These are phyloP conservation scores for Bipolaris cookei DNA, from an alignment of 2,329 filamentous ascomycete genomes.

Conservation along the genomic window DNA sequence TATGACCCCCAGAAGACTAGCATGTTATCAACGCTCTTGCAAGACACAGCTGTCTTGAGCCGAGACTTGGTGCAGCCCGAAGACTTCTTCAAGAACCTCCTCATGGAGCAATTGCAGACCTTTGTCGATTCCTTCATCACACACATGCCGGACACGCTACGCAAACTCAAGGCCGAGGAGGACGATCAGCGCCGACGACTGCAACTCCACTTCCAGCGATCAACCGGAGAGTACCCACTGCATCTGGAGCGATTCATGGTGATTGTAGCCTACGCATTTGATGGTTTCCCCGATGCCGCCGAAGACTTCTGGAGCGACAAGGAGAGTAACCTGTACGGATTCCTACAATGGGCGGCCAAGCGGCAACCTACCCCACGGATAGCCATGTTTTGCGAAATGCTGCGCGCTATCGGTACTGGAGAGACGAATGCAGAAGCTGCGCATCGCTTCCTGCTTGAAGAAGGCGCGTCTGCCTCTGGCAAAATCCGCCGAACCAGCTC, in stretches of 20 bases:
- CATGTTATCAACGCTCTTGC: constrained; percentile 80
- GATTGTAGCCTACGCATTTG: constrained; percentile 89
- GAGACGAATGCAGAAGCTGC: constrained; percentile 82
- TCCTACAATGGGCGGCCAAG: constrained; percentile 95
- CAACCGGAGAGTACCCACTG: constrained; percentile 61
- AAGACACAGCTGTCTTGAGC: constrained; percentile 74
- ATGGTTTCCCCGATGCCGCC: constrained; percentile 81
- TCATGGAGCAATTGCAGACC: constrained; percentile 82
- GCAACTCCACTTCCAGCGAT: constrained; percentile 52
- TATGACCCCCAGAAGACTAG: constrained; percentile 84
- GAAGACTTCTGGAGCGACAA: constrained; percentile 90
- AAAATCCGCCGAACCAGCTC: constrained; percentile 84
- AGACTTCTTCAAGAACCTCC: constrained; percentile 70
- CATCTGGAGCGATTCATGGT: constrained; percentile 88
- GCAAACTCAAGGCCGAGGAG: constrained; percentile 84
- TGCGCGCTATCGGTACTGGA: constrained; percentile 84
- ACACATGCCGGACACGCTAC: constrained; percentile 90
- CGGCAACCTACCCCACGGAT: constrained; percentile 94
- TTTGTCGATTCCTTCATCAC: constrained; percentile 94
- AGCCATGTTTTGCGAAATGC: constrained; percentile 95
- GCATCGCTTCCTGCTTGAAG: constrained; percentile 88
- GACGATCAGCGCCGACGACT: constrained; percentile 74
- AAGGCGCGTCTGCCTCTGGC: constrained; percentile 70
- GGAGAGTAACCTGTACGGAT: constrained; percentile 91
- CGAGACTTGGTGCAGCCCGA: constrained; percentile 73